Conservation (phyloP, 2,329 filamentous ascomycete species). For the Exserohilum turcica region DNA sequence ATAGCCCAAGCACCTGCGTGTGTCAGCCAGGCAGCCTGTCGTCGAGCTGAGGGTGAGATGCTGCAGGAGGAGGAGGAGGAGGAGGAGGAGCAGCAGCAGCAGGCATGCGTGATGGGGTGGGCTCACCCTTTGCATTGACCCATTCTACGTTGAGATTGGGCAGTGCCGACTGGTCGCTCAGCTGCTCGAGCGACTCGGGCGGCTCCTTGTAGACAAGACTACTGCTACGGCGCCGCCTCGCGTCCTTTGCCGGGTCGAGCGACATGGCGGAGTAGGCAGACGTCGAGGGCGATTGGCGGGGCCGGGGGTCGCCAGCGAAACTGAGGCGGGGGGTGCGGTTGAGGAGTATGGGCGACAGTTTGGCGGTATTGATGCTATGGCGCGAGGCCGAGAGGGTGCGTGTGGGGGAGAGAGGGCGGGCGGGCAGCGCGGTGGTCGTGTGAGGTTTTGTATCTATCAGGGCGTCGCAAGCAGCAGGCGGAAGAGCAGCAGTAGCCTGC, state of each 20-base stretch:
- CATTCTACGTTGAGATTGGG: conserved; percentile 98
- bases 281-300: conserved; percentile 43
- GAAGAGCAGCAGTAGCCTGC: conserved; percentile 1
- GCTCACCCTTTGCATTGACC: conserved; percentile 95
- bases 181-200: conserved; percentile 93
- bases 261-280: conserved; percentile 40
- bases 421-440: conserved; percentile 3
- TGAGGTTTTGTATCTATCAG: conserved; percentile 1
- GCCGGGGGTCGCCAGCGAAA: conserved; percentile 79
- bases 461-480: conserved; percentile 1
- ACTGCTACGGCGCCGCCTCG: conserved; percentile 90
- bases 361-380: conserved; percentile 73
- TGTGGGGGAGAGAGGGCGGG: not conserved
- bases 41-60: not conserved
- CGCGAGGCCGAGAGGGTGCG: conserved; percentile 3
- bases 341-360: conserved; percentile 91
- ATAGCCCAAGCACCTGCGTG: conserved; percentile 91
- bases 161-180: conserved; percentile 91
- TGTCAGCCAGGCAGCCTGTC: conserved; percentile 14
- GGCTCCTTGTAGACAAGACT: conserved; percentile 99
- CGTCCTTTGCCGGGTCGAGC: conserved; percentile 57
- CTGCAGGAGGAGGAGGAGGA: too few species aligned
- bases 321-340: conserved; percentile 78
- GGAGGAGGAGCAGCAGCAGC: too few species aligned
- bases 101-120: not conserved